Evolutionary conservation across 1,139 yeast species (phyloP), one percentile per base, ranked within the genome.

Genomic region (Kluyveromyces marxianus): DNA sequence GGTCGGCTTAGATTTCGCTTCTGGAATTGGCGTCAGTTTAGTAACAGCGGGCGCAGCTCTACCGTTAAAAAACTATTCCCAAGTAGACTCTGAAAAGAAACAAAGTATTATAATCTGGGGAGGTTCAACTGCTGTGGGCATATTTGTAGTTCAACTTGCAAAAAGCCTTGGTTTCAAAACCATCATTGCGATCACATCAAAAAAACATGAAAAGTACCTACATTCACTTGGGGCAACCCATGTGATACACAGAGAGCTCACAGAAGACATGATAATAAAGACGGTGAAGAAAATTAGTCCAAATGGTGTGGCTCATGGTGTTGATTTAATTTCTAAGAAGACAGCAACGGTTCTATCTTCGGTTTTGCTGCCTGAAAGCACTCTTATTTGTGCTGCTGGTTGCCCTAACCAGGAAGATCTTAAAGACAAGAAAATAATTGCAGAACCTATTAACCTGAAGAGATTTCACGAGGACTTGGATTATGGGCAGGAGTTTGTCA

Each of bases 11-110:
- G 70, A 69, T 46, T 68, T 69, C 48, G 74, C 74, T 7, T 74
- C 76, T 4, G 71, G 74, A 3, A 57, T 73, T 44, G 77, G 77
- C 7, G 77, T 73, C 26, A 76, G 76, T 0, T 54, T 73, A 29
- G 75, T 72, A 2, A 72, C 77, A 4, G 74, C 76, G 2, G 72
- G 73, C 3, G 59, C 69, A 36, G 67, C 71, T 3, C 53, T 69
- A 45, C 65, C 70, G 28, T 37, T 34, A 25, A 36, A 36, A 30
- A 67, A 70, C 40, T 59, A 70, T 2, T 45, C 54, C 21, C 53
- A 57, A 14, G 45, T 57, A 26, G 52, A 31, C 14, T 30, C 55
- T 10, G 50, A 41, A 5, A 43, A 44, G 27, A 44, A 39, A 4
- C 42, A 47, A 14, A 42, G 37, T 10, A 34, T 51, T 14, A 47